Conservation (phyloP, 495 filamentous ascomycete species). For the Daldinia vernicosa region DNA sequence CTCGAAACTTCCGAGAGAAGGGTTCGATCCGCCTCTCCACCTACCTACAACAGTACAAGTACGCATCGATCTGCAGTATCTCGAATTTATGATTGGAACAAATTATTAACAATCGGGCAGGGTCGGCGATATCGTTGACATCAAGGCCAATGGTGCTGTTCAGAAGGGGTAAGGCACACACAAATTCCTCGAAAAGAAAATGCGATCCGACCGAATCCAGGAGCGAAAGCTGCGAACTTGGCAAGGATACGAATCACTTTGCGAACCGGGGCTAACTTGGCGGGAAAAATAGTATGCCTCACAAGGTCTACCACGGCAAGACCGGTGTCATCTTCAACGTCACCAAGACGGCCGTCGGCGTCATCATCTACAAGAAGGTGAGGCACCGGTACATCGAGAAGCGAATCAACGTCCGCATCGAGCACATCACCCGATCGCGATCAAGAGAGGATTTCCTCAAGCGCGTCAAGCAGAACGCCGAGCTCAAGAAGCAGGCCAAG, state of each 20-base stretch:
- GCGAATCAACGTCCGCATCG: slow-evolving; percentile 97
- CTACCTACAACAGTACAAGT: slow-evolving; percentile 92
- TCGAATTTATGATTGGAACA: background rate
- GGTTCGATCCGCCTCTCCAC: slow-evolving; percentile 89
- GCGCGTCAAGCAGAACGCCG: slow-evolving; percentile 95
- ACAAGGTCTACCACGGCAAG: slow-evolving; percentile 99
- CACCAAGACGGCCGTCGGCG: slow-evolving; percentile 92
- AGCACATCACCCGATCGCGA: slow-evolving; percentile 93
- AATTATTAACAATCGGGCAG: slow-evolving; percentile 58
- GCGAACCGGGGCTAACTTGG: slow-evolving; percentile 23
- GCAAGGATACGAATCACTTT: background rate
- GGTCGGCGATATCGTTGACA: slow-evolving; percentile 97
- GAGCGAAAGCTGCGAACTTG: slow-evolving; percentile 25
- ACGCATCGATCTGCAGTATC: slow-evolving; percentile 42
- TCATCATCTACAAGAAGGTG: slow-evolving; percentile 99
- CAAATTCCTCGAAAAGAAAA: slow-evolving; percentile 11
- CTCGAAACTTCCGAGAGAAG: slow-evolving; percentile 89
- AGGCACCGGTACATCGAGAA: slow-evolving; percentile 99
- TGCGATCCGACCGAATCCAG: slow-evolving; percentile 19
- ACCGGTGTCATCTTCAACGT: slow-evolving; percentile 98
- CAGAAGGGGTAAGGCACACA: slow-evolving; percentile 94
- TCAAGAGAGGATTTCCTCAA: slow-evolving; percentile 94
- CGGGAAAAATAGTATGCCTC: slow-evolving; percentile 79
- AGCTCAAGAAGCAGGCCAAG: slow-evolving; percentile 91
- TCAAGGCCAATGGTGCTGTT: slow-evolving; percentile 96